A percentile compares a stretch with the other conserved stretches of the same genome.
Evolutionary conservation across 208 protist genomes (phyloP).

Genomic region (Trypanosoma scelopori): DNA sequence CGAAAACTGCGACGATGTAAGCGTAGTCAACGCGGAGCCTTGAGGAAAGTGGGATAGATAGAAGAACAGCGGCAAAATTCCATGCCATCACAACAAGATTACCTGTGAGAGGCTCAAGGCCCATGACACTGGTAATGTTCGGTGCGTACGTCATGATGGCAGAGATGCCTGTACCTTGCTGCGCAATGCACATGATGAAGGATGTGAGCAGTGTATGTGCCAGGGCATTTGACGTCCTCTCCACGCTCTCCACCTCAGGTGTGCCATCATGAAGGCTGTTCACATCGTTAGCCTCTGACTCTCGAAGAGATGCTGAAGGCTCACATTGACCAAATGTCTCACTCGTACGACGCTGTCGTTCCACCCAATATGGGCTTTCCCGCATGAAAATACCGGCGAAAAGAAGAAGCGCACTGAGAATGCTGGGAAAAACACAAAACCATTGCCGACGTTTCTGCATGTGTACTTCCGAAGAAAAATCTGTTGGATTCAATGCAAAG

Average conservation of each 20-base stretch:
- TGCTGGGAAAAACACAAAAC: slow-evolving; percentile 15
- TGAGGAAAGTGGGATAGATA: slow-evolving; percentile 35
- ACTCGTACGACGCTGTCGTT: neutral
- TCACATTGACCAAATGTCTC: neutral
- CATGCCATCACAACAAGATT: slow-evolving; percentile 57
- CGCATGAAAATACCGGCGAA: slow-evolving; percentile 9
- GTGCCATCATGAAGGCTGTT: neutral
- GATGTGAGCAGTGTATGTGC: slow-evolving; percentile 18
- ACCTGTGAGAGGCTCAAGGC: slow-evolving; percentile 34
- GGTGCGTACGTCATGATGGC: slow-evolving; percentile 57
- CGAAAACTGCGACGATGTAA: slow-evolving; percentile 26
- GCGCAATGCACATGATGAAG: slow-evolving; percentile 32
- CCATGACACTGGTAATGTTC: slow-evolving; percentile 32
- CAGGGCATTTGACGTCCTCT: slow-evolving; percentile 7
- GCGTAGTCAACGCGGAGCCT: slow-evolving; percentile 22
- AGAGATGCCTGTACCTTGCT: slow-evolving; percentile 52
- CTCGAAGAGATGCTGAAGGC: neutral
- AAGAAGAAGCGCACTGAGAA: slow-evolving; percentile 23
- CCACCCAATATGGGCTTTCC: slow-evolving; percentile 19
- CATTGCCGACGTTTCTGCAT: slow-evolving; percentile 39
- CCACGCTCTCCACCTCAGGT: neutral
- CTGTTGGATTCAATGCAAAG: slow-evolving; percentile 24
- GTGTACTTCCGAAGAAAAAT: slow-evolving; percentile 23
- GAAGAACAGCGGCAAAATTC: slow-evolving; percentile 39
- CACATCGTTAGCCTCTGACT: neutral